A percentile compares a stretch with the other conserved stretches of the same genome.
These are phyloP conservation scores for Metschnikowia cubensis DNA, from an alignment of 805 yeast species.

Conservation along the genomic window DNA sequence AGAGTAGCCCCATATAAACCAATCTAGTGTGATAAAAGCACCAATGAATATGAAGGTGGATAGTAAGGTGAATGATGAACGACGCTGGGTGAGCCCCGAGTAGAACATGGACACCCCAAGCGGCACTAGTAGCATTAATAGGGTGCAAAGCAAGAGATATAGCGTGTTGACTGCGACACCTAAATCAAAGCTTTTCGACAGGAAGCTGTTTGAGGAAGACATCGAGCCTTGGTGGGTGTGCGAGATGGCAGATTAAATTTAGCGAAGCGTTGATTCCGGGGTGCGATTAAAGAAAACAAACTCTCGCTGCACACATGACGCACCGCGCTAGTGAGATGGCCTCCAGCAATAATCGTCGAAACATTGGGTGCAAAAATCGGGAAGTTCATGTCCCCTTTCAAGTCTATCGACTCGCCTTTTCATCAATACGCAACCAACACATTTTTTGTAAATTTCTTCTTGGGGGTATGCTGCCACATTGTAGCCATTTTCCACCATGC, in stretches of 20 bases:
- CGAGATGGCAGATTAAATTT: background rate
- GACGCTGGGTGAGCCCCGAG: slow-evolving; percentile 41
- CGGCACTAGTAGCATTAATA: slow-evolving; percentile 28
- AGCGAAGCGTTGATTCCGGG: slow-evolving; percentile 2
- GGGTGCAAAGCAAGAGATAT: slow-evolving; percentile 35
- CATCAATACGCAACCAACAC: slow-evolving; percentile 55
- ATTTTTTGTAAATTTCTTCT: slow-evolving; percentile 38
- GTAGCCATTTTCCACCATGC: slow-evolving; percentile 51
- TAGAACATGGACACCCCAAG: slow-evolving; percentile 39
- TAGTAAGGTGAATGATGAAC: slow-evolving; percentile 39
- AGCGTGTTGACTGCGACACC: slow-evolving; percentile 23
- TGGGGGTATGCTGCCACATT: slow-evolving; percentile 46
- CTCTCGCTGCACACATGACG: background rate
- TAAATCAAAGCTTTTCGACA: slow-evolving; percentile 3
- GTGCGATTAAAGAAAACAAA: slow-evolving; percentile 2
- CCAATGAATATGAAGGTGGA: slow-evolving; percentile 31
- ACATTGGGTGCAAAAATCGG: slow-evolving; percentile 7
- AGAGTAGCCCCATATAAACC: slow-evolving; percentile 45
- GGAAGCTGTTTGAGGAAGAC: background rate
- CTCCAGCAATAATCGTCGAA: slow-evolving; percentile 12
- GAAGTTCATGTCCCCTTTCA: background rate
- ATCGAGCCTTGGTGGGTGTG: background rate
- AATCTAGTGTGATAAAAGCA: slow-evolving; percentile 35
- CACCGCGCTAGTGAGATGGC: background rate
- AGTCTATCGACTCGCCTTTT: slow-evolving; percentile 31